A percentile compares a stretch with the other conserved stretches of the same genome.
These are phyloP conservation scores for Candida sanyiensis DNA, from an alignment of 805 yeast genomes.

Conservation along the genomic window DNA sequence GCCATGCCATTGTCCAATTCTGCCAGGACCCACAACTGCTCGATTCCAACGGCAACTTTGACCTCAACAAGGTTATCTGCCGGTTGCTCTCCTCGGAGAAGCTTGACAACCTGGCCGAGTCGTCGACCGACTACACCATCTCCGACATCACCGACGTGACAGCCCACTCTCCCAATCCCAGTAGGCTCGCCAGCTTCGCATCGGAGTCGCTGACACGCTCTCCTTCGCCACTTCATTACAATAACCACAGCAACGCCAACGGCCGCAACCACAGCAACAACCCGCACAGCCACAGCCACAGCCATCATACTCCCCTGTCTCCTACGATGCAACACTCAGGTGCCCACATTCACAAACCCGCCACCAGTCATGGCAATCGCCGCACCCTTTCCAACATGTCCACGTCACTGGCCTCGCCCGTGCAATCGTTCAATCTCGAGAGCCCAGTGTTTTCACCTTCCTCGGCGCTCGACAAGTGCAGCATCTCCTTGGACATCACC, in stretches of 20 bases:
- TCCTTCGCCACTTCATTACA: too few species aligned
- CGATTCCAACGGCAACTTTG: conserved; percentile 21
- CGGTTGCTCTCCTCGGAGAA: conserved; percentile 20
- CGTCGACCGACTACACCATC: conserved; percentile 18
- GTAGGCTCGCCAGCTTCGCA: not conserved
- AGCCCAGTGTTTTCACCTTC: not conserved
- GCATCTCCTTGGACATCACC: conserved; percentile 11
- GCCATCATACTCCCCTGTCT: not conserved
- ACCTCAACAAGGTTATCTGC: conserved; percentile 24
- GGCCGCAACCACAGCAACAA: not conserved
- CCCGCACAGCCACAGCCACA: not conserved
- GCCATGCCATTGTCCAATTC: conserved; percentile 13
- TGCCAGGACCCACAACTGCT: conserved; percentile 16
- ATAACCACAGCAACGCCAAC: not conserved
- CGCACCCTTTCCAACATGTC: conserved; percentile 5
- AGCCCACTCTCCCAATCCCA: not conserved
- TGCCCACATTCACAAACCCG: conserved; percentile 5
- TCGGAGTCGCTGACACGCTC: not conserved
- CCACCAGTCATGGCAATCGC: conserved; percentile 13
- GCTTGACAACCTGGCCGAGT: conserved; percentile 22
- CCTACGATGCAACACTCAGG: not conserved
- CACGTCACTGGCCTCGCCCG: conserved; percentile 13
- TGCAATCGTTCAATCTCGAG: conserved; percentile 8
- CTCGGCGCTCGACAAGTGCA: conserved; percentile 2
- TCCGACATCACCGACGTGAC: conserved; percentile 23